Conservation (phyloP, 2,329 filamentous ascomycete genomes). For the Botrytis squamosa region DNA sequence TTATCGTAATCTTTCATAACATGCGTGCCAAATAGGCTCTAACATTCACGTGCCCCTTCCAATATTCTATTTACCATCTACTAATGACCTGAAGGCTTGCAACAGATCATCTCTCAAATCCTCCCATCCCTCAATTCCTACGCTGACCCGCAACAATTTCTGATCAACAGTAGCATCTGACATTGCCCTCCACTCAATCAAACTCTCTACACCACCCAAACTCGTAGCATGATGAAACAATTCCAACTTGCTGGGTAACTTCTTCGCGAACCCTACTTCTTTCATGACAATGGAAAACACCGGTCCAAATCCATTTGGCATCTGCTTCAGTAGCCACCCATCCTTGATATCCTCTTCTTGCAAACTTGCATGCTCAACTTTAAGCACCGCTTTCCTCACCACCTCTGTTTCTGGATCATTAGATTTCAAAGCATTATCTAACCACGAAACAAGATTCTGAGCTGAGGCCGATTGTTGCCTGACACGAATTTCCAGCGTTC, state of each 20-base stretch:
- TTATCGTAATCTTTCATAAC: not conserved
- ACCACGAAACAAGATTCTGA: conserved; percentile 67
- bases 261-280: conserved; percentile 58
- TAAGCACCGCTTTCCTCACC: conserved; percentile 55
- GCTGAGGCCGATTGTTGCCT: conserved; percentile 72
- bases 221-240: conserved; percentile 96
- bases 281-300: conserved; percentile 77
- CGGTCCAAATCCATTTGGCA: conserved; percentile 87
- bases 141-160: conserved; percentile 73
- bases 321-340: conserved; percentile 79
- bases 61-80: conserved; percentile 10
- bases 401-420: conserved; percentile 31
- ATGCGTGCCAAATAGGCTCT: not conserved
- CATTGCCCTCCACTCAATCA: conserved; percentile 97
- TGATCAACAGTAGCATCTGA: conserved; percentile 71
- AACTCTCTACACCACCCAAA: conserved; percentile 86
- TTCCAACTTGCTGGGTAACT: conserved; percentile 72
- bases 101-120: conserved; percentile 77
- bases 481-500: conserved; percentile 83
- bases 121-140: conserved; percentile 84
- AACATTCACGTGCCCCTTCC: not conserved
- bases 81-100: conserved; percentile 54
- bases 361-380: conserved; percentile 74
- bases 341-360: conserved; percentile 61
- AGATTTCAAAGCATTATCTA: conserved; percentile 45